Base-by-base conservation (phyloP, 106 monocot genomes). In the Dendrobium nobile region DNA sequence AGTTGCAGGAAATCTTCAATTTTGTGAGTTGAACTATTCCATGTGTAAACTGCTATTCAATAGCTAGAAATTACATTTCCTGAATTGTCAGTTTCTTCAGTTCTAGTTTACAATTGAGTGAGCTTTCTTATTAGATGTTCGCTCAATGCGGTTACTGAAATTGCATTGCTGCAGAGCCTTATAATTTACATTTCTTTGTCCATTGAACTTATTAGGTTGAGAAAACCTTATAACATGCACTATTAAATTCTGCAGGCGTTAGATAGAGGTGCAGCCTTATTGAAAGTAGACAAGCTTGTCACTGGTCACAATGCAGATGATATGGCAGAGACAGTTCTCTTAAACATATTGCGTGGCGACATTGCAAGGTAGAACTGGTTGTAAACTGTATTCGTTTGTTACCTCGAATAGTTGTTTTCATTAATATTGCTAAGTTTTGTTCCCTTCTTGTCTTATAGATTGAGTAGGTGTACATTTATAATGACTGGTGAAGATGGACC, bases 281-380 rank as follows among this genome's bases (percentile, higher is more conserved):
- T 99, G 85, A 85, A 82, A 88, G 91, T 84, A 78, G 99, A 99
- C 80, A 99, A 99, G 75, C 73, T 99, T 82, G 99, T 95, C 64
- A 99, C 99, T 68, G 99, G 99, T 10, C 99, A 99, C 79, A 99
- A 99, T 99, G 99, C 99, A 41, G 99, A 99, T 87, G 99, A 99
- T 89, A 95, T 99, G 80, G 99, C 99, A 67, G 99, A 99, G 82
- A 99, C 99, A 47, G 93, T 99, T 70, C 84, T 99, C 55, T 81
- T 99, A 67, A 99, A 99, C 85, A 88, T 99, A 77, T 82, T 99
- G 79, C 91, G 99, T 8, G 95, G 99, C 84, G 99, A 99, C 80
- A 99, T 99, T 83, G 99, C 99, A 73, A 91, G 99, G 99, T 91
- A 79, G 22, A 7, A 31, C 47, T 44, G 4, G 17, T 42, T 74